Evolutionary conservation across 345 rosid genomes (phyloP), one percentile per base, ranked within the genome.

Genomic region (Zanthoxylum bungeanum): DNA sequence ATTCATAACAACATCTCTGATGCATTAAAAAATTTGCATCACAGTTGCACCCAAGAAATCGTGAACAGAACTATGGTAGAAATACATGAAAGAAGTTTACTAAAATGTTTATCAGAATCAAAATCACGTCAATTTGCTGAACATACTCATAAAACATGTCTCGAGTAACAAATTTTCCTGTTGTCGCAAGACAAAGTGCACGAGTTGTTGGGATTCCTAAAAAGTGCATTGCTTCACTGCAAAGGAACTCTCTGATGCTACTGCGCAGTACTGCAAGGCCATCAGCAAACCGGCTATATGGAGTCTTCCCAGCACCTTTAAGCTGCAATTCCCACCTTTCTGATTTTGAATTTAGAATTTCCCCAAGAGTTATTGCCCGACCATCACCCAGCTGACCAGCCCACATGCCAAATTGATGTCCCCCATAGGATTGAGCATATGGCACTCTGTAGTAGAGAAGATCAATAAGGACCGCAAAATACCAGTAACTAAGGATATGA

Each of bases 301-400:
- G 97, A 68, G 99, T 96, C 81, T 82, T 88, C 56, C 99, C 98
- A 10, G 97, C 88, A 76, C 97, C 99, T 84, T 96, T 96, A 63
- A 93, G 98, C 83, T 96, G 98, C 81, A 93, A 83, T 61, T 96
- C 99, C 99, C 98, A 96, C 77, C 98, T 88, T 82, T 93, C 89
- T 28, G 81, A 79, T 81, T 82, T 89, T n/a, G 88, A 88, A 81
- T 87, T 93, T 51, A 93, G 70, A 85, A 89, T 74, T 79, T 91
- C 97, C 46, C 99, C 99, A 0, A 96, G 86, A 9, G 97, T 88
- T 58, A 96, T 91, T 75, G 98, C 99, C 72, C 99, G 88, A 31
- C 99, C 99, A 79, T 96, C 99, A 76, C 99, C 99, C 50, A 96
- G 82, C 79, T 96, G 99, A 80, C 98, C 98, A 63, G 98, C 99